Percentiles rank a stretch among this genome's conserved stretches.
Evolutionary conservation across 208 protist species (phyloP).

Genomic region (Tetramitus jugosus): DNA sequence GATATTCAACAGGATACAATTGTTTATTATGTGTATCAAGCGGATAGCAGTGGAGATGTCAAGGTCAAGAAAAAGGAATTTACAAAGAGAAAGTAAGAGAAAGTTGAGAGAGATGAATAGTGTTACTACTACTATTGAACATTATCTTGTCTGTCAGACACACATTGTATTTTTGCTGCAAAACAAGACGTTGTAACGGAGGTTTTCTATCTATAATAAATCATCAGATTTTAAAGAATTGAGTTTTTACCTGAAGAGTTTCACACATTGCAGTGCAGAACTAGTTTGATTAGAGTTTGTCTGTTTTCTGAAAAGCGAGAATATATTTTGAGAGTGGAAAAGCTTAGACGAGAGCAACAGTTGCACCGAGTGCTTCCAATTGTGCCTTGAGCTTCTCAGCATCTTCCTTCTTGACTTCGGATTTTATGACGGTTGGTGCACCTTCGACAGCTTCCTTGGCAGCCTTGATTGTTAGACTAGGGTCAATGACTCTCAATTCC

Average conservation of each 20-base stretch:
- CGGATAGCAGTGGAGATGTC: slow-evolving; percentile 44
- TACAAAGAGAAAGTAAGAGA: neutral
- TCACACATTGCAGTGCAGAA: too few species aligned
- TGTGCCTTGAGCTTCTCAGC: neutral
- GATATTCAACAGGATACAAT: slow-evolving; percentile 74
- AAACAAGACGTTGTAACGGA: too few species aligned
- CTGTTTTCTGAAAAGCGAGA: too few species aligned
- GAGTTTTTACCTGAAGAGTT: too few species aligned
- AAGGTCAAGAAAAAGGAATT: slow-evolving; percentile 58
- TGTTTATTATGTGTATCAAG: slow-evolving; percentile 55
- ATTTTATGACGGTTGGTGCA: neutral
- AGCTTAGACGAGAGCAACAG: neutral
- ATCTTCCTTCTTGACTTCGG: neutral
- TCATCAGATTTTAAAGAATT: too few species aligned
- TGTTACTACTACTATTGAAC: too few species aligned
- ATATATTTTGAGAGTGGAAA: too few species aligned
- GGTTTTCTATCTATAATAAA: too few species aligned
- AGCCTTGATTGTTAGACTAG: neutral
- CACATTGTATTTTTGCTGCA: too few species aligned
- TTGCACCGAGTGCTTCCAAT: neutral
- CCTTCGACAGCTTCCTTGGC: slow-evolving; percentile 20
- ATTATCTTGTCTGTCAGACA: neutral
- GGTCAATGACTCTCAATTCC: slow-evolving; percentile 4
- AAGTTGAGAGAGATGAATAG: too few species aligned
- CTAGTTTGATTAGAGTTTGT: too few species aligned